Evolutionary conservation across 2,329 filamentous ascomycete species (phyloP), one percentile per base, ranked within the genome.

Genomic region (Neopestalotiopsis sp.): DNA sequence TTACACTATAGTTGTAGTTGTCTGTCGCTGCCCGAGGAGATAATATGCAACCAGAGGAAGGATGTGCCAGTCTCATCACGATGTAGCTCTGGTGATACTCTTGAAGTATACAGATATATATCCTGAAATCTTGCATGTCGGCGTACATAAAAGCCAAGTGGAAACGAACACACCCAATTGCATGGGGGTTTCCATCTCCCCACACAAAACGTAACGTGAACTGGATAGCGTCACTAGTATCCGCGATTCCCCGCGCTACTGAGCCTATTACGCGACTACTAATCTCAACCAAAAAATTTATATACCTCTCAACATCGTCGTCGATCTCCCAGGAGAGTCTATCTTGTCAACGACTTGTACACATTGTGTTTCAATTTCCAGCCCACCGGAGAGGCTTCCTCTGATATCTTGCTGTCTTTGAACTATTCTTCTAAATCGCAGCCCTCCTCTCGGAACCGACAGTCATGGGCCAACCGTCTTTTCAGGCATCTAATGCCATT

Each of bases 401-500:
- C 17, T 40, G 34, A 17, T 34, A 5, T 34, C 4, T 24, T 3
- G 28, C 14, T 7, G 20, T 3, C 14, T 52, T 34, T 40, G 12
- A n/a, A 6, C 10, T 49, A 52, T 38, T 12, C 14, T 14, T 13
- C 4, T 20, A 7, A 49, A 24, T 17, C n/a, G 5, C 61, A 1
- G 9, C 42, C 12, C 38, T 20, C 40, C 1, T 30, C 61, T 17
- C 7, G 40, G 14, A 64, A 20, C 10, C 40, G 24, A 45, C 14
- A 60, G 28, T 68, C 45, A 96, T 95, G 93, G 92, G 92, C 24
- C 87, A 91, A 73, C 92, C 92, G 69, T 95, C 93, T 1, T 89
- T 85, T 68, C 83, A 88, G 86, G 92, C 92, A 77, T 95, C 93
- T 40, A 94, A 95, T 84, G 92, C 92, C 84, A 85, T 95, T 78